Conservation (phyloP, 208 protist genomes). For the Acanthamoeba sp. region DNA sequence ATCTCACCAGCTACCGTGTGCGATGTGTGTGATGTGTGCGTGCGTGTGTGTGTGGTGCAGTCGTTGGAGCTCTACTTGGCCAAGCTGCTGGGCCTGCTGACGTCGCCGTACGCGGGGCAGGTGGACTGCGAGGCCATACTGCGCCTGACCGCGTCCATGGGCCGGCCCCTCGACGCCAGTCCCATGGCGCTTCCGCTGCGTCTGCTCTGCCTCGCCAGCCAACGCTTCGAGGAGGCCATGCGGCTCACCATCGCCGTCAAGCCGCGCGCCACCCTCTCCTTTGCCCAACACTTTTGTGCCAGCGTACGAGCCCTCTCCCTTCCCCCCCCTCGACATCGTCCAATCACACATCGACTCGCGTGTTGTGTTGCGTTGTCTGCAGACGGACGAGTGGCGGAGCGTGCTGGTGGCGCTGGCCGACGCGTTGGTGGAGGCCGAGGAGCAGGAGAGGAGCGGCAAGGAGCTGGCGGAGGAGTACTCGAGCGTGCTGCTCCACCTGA, state of each 20-base stretch:
- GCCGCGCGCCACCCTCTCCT: constrained; percentile 5
- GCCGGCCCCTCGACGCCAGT: background rate
- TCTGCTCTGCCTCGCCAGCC: background rate
- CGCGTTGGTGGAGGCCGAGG: background rate
- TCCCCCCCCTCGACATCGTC: background rate
- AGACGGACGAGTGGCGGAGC: constrained; percentile 23
- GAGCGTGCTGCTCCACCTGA: constrained; percentile 7
- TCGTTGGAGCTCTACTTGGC: background rate
- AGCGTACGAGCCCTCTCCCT: background rate
- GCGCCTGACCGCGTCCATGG: background rate
- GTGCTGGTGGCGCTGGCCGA: constrained; percentile 16
- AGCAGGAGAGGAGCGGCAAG: background rate
- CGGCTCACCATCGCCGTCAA: constrained; percentile 7
- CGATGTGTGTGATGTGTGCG: background rate
- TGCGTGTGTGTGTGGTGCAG: background rate
- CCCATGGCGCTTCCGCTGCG: background rate
- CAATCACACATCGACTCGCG: background rate
- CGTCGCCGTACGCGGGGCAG: background rate
- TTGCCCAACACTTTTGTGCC: constrained; percentile 3
- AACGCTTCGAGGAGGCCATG: constrained; percentile 9
- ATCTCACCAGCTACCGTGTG: too few species aligned
- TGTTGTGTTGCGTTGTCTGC: background rate
- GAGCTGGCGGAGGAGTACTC: constrained; percentile 34
- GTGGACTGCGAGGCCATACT: constrained; percentile 3
- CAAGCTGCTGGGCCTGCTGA: constrained; percentile 8